Conservation (phyloP, 2,329 filamentous ascomycete genomes). For the Colletotrichum scovillei region DNA sequence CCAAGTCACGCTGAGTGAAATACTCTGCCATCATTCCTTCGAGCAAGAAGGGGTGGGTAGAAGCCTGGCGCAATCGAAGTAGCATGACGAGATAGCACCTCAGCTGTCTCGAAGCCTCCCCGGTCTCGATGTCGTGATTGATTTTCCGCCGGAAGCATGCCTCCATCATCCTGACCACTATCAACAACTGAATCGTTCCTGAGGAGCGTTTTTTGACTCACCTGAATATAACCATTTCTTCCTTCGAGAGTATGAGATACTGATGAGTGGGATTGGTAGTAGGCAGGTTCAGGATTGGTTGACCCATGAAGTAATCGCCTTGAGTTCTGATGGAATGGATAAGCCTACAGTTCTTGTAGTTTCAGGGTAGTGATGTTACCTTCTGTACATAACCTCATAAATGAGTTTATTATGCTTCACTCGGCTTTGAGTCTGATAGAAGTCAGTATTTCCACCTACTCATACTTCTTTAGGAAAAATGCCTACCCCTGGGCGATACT, state of each 20-base stretch:
- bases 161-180: not conserved
- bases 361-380: not conserved
- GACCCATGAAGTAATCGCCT: constrained; percentile 43
- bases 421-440: not conserved
- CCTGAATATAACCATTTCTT: constrained; percentile 43
- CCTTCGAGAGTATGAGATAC: constrained; percentile 38
- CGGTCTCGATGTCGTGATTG: not conserved
- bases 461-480: not conserved
- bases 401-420: constrained; percentile 8
- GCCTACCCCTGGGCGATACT: constrained; percentile 33
- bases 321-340: constrained; percentile 37
- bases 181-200: not conserved
- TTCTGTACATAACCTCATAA: constrained; percentile 17
- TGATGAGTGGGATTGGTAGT: constrained; percentile 34
- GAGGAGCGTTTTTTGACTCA: constrained; percentile 15
- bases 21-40: constrained; percentile 36
- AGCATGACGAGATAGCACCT: not conserved
- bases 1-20: not conserved
- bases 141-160: not conserved
- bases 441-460: constrained; percentile 20
- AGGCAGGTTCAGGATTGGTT: constrained; percentile 42
- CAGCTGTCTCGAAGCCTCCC: not conserved
- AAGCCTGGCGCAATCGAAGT: constrained; percentile 35
- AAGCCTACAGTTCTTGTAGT: not conserved
- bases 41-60: constrained; percentile 44